A percentile compares a stretch with the other conserved stretches of the same genome.
Conservation (phyloP, 2,329 filamentous ascomycete genomes). For the Blumeria graminis region DNA sequence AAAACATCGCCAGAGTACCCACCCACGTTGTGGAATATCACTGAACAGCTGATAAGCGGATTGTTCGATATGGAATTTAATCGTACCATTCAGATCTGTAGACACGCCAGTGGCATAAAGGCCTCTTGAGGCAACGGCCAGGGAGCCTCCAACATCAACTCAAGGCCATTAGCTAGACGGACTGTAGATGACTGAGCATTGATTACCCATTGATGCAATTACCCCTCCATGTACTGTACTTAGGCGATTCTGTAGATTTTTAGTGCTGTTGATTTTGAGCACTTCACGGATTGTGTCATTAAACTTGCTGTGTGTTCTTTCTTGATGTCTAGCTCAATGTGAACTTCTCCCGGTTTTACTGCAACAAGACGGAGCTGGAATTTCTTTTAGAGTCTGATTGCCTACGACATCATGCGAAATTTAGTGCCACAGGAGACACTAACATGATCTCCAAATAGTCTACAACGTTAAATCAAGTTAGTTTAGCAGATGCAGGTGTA, state of each 20-base stretch:
- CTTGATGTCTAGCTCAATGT: conserved; percentile 52
- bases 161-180: background rate
- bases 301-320: conserved; percentile 47
- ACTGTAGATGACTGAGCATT: background rate
- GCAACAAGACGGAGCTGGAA: conserved; percentile 39
- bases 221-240: conserved; percentile 58
- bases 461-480: too few species aligned
- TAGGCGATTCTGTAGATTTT: conserved; percentile 37
- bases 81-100: conserved; percentile 35
- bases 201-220: conserved; percentile 24
- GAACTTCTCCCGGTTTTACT: conserved; percentile 40
- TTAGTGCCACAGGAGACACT: too few species aligned
- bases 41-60: conserved; percentile 16
- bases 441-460: too few species aligned
- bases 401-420: too few species aligned
- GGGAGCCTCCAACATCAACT: conserved; percentile 39
- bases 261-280: background rate
- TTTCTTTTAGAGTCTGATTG: too few species aligned
- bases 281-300: background rate
- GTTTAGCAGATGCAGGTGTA: too few species aligned
- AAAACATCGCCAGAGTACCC: conserved; percentile 32
- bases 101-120: conserved; percentile 39
- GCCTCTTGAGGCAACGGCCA: conserved; percentile 40
- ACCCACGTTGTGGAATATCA: conserved; percentile 36
- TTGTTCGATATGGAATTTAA: background rate